These are phyloP conservation scores for Orobanche coerulescens DNA, from an alignment of 257 asterid species.

Conservation along the genomic window DNA sequence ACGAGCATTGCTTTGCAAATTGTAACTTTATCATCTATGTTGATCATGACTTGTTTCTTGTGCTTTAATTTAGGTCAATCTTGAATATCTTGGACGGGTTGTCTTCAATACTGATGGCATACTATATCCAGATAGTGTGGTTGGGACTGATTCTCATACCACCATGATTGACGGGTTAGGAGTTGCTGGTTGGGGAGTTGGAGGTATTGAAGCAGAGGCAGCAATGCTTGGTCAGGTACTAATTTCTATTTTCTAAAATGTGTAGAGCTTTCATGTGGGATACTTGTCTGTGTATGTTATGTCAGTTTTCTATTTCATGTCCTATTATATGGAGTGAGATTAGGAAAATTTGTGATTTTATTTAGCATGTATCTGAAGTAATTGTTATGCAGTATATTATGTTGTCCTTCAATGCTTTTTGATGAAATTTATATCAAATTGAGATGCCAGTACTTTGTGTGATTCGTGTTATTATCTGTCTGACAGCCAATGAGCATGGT, in stretches of 20 bases:
- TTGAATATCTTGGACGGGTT: slow-evolving; percentile 90
- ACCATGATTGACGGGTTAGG: slow-evolving; percentile 97
- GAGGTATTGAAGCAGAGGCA: slow-evolving; percentile 98
- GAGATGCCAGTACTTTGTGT: slow-evolving; percentile 15
- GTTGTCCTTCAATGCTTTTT: not conserved
- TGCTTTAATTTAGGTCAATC: slow-evolving; percentile 58
- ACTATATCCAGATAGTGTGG: slow-evolving; percentile 94
- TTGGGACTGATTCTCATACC: slow-evolving; percentile 94
- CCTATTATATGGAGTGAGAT: not conserved
- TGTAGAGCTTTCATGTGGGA: not conserved
- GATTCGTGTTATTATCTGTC: slow-evolving; percentile 20
- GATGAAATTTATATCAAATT: slow-evolving; percentile 17
- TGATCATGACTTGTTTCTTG: slow-evolving; percentile 8
- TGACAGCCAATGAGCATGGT: slow-evolving; percentile 97
- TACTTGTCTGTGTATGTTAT: not conserved
- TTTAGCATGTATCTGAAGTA: slow-evolving; percentile 1
- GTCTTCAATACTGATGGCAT: slow-evolving; percentile 76
- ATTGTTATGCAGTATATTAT: not conserved
- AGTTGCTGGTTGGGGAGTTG: slow-evolving; percentile 99
- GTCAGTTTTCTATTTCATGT: not conserved
- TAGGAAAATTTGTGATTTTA: slow-evolving; percentile 7
- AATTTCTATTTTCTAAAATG: not conserved
- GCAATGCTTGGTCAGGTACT: slow-evolving; percentile 97
- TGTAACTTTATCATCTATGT: not conserved
- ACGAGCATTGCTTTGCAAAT: not conserved